These are phyloP conservation scores for Cercospora sp. DNA, from an alignment of 2,329 filamentous ascomycete species.

Conservation along the genomic window DNA sequence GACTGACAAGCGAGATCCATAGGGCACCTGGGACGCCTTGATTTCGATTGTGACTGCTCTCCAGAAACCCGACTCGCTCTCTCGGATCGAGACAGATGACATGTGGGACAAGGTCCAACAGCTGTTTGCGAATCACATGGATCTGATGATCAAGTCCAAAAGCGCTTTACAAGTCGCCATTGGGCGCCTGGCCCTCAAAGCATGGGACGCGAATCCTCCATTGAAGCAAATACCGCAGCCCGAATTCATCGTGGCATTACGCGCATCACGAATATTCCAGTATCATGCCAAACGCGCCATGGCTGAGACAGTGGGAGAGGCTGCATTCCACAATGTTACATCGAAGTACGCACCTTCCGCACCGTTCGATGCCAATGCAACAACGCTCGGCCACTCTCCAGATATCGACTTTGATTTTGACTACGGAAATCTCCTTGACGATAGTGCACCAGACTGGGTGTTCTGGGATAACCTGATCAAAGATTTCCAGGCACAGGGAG, in stretches of 20 bases:
- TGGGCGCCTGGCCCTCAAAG: constrained; percentile 46
- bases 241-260: background rate
- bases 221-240: background rate
- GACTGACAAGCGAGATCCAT: background rate
- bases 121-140: constrained; percentile 46
- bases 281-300: background rate
- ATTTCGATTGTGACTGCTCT: constrained; percentile 42
- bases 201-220: constrained; percentile 42
- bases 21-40: constrained; percentile 37
- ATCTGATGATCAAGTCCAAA: constrained; percentile 31
- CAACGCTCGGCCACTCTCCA: constrained; percentile 4
- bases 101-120: constrained; percentile 50
- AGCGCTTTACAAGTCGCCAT: constrained; percentile 46
- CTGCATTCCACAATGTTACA: background rate
- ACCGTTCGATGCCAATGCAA: constrained; percentile 9
- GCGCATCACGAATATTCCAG: background rate
- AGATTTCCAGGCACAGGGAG: constrained; percentile 4
- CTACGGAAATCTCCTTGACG: constrained; percentile 7
- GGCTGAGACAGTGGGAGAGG: background rate
- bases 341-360: background rate
- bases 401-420: constrained; percentile 15
- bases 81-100: constrained; percentile 22
- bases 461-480: constrained; percentile 24
- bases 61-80: constrained; percentile 20
- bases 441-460: constrained; percentile 20